Conservation (phyloP, 495 filamentous ascomycete genomes). For the Hypoxylon cercidicola region DNA sequence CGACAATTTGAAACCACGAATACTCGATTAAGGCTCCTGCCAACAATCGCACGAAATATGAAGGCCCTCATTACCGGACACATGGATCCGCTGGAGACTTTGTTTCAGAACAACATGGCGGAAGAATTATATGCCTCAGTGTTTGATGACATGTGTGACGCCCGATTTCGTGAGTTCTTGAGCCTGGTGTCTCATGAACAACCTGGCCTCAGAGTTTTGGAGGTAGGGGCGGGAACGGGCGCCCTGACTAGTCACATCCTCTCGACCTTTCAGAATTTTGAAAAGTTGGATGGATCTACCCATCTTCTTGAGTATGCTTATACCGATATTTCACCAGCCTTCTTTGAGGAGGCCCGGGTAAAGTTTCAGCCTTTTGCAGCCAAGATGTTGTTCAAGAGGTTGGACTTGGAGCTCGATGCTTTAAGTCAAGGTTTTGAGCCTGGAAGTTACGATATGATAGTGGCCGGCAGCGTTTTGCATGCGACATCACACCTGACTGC, state of each 20-base stretch:
- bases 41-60: no score
- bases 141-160: background rate
- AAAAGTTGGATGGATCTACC: slow-evolving; percentile 21
- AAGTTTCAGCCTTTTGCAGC: slow-evolving; percentile 33
- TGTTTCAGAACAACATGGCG: no score
- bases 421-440: slow-evolving; percentile 53
- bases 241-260: slow-evolving; percentile 32
- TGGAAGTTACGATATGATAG: slow-evolving; percentile 58
- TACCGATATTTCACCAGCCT: slow-evolving; percentile 55
- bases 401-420: slow-evolving; percentile 54
- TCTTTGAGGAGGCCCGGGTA: slow-evolving; percentile 43
- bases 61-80: no score
- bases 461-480: slow-evolving; percentile 55
- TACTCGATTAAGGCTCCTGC: no score
- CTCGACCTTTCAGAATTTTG: slow-evolving; percentile 18
- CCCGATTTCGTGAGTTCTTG: slow-evolving; percentile 11
- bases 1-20: no score
- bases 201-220: slow-evolving; percentile 50
- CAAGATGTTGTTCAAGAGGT: slow-evolving; percentile 52
- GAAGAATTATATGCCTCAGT: no score
- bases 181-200: slow-evolving; percentile 44
- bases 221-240: slow-evolving; percentile 58
- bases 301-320: slow-evolving; percentile 53
- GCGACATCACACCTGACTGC: slow-evolving; percentile 51
- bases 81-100: no score